Conservation (phyloP, 2,329 filamentous ascomycete species). For the Curvularia verruculosa region DNA sequence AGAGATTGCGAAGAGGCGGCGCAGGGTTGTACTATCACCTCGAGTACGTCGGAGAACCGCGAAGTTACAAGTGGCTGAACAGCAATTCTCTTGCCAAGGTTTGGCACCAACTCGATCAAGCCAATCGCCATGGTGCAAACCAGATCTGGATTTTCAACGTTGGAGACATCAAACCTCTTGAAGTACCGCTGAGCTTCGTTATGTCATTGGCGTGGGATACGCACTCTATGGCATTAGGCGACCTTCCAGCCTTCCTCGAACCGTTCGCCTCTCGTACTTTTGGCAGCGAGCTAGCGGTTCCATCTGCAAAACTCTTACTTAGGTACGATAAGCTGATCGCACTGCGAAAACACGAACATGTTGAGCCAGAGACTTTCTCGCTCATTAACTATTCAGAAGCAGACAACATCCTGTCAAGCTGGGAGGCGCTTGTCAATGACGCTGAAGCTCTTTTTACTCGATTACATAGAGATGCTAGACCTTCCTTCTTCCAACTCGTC, state of each 20-base stretch:
- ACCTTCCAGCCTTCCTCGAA: slow-evolving; percentile 54
- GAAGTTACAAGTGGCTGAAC: slow-evolving; percentile 64
- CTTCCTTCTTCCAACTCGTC: slow-evolving; percentile 66
- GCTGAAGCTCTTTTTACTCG: slow-evolving; percentile 62
- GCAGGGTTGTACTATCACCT: slow-evolving; percentile 69
- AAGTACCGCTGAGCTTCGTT: slow-evolving; percentile 25
- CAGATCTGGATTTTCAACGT: slow-evolving; percentile 70
- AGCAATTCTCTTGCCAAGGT: slow-evolving; percentile 67
- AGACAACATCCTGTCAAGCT: slow-evolving; percentile 60
- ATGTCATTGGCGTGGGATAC: slow-evolving; percentile 12
- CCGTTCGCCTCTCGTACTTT: slow-evolving; percentile 49
- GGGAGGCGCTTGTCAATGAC: slow-evolving; percentile 57
- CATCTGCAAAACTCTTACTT: slow-evolving; percentile 8
- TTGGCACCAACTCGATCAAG: slow-evolving; percentile 67
- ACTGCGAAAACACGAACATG: slow-evolving; percentile 61
- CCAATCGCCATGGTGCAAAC: slow-evolving; percentile 62
- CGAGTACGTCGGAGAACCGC: slow-evolving; percentile 64
- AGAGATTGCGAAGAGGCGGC: slow-evolving; percentile 62
- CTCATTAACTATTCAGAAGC: slow-evolving; percentile 64
- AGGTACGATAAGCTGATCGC: slow-evolving; percentile 52
- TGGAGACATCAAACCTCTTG: slow-evolving; percentile 66
- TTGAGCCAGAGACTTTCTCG: slow-evolving; percentile 48
- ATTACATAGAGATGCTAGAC: slow-evolving; percentile 55
- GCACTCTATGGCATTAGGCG: slow-evolving; percentile 14
- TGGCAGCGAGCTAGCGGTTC: slow-evolving; percentile 11